Evolutionary conservation across 495 filamentous ascomycete species (phyloP).

Genomic region (Immersiella caudata): DNA sequence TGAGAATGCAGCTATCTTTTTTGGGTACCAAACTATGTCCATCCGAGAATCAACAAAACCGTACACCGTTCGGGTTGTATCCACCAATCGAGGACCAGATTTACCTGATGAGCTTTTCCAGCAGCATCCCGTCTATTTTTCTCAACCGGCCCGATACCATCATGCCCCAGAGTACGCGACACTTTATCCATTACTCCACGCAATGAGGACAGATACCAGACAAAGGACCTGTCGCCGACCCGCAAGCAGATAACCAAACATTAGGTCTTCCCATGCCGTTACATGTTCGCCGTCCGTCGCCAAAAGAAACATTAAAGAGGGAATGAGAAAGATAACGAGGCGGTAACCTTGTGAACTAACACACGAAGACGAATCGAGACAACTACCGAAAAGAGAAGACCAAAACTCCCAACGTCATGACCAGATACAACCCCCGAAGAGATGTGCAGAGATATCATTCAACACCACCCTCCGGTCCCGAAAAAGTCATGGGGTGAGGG

Average conservation of each 20-base stretch:
- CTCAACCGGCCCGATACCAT: background rate
- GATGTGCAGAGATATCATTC: background rate
- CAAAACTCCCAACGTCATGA: too few species aligned
- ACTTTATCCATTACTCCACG: background rate
- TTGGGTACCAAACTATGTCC: background rate
- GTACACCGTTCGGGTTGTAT: background rate
- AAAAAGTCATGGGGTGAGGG: background rate
- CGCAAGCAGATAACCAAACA: background rate
- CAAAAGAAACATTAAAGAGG: background rate
- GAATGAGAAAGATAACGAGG: background rate
- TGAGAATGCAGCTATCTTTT: background rate
- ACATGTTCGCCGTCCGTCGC: background rate
- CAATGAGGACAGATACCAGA: background rate
- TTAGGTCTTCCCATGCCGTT: background rate
- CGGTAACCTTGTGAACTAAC: background rate
- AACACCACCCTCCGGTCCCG: background rate
- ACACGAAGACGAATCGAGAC: background rate
- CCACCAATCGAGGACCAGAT: background rate
- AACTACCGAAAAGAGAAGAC: background rate
- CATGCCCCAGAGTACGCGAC: background rate
- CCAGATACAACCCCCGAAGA: background rate
- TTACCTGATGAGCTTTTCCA: background rate
- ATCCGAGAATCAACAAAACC: background rate
- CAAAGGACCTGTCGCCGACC: too few species aligned
- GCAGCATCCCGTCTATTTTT: background rate